These are phyloP conservation scores for Spathaspora hagerdaliae DNA, from an alignment of 805 yeast genomes.

Conservation along the genomic window DNA sequence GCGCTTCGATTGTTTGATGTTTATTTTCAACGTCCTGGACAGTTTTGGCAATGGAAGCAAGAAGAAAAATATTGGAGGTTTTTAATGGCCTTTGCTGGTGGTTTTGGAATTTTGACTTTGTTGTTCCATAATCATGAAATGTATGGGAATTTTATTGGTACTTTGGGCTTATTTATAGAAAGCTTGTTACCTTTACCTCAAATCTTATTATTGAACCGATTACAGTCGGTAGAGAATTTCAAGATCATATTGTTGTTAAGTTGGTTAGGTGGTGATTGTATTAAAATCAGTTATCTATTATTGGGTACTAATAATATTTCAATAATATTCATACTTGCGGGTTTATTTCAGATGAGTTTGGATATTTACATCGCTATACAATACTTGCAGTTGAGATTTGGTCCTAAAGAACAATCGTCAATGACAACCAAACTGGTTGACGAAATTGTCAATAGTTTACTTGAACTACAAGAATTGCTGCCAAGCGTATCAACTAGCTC, in stretches of 20 bases:
- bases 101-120: slow-evolving; percentile 39
- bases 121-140: slow-evolving; percentile 28
- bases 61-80: slow-evolving; percentile 61
- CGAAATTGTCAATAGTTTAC: not conserved
- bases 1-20: slow-evolving; percentile 65
- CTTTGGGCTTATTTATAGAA: slow-evolving; percentile 66
- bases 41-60: slow-evolving; percentile 86
- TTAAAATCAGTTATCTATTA: slow-evolving; percentile 70
- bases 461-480: not conserved
- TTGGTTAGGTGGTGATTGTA: slow-evolving; percentile 87
- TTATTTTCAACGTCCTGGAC: slow-evolving; percentile 51
- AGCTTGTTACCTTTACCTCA: slow-evolving; percentile 74
- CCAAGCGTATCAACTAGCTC: not conserved
- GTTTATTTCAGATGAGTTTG: slow-evolving; percentile 70
- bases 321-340: slow-evolving; percentile 61
- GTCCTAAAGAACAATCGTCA: not conserved
- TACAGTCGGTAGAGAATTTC: slow-evolving; percentile 73
- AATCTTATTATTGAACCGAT: slow-evolving; percentile 61
- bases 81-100: slow-evolving; percentile 40
- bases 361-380: slow-evolving; percentile 73
- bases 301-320: slow-evolving; percentile 74
- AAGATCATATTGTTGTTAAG: slow-evolving; percentile 68
- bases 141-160: slow-evolving; percentile 53
- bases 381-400: slow-evolving; percentile 55
- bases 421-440: slow-evolving; percentile 1